These are phyloP conservation scores for Neurospora intermedia DNA, from an alignment of 495 filamentous ascomycete species.

Conservation along the genomic window DNA sequence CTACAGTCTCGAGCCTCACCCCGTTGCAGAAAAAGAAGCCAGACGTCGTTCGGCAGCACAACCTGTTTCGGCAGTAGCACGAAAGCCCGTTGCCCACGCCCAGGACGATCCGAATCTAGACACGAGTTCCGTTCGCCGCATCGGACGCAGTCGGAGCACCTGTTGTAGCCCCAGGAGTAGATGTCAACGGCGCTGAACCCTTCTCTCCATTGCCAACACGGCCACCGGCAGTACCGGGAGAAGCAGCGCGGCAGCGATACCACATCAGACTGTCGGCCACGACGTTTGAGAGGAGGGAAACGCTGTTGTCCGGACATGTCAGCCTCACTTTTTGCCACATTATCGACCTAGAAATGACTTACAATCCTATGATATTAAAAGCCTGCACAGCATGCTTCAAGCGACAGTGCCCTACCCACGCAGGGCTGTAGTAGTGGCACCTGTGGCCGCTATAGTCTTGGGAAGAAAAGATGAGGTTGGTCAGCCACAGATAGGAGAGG, in stretches of 20 bases:
- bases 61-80: background rate
- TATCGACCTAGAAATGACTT: background rate
- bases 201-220: background rate
- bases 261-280: constrained; percentile 20
- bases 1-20: background rate
- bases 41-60: background rate
- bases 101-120: background rate
- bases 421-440: constrained; percentile 9
- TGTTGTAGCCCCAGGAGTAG: background rate
- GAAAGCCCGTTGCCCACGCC: background rate
- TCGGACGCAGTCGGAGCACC: background rate
- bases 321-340: background rate
- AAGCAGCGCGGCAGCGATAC: background rate
- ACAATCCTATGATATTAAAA: constrained; percentile 22
- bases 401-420: constrained; percentile 2
- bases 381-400: constrained; percentile 19
- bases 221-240: background rate
- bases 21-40: background rate
- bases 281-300: constrained; percentile 13
- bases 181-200: background rate
- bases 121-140: background rate
- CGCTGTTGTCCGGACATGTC: background rate
- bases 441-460: constrained; percentile 15
- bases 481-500: constrained; percentile 26
- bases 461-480: constrained; percentile 19